Percentiles rank a stretch among this genome's conserved stretches.
phyloP scores from a whole-genome alignment of 2,329 filamentous ascomycete species.

The Penicillium glabrum region DNA sequence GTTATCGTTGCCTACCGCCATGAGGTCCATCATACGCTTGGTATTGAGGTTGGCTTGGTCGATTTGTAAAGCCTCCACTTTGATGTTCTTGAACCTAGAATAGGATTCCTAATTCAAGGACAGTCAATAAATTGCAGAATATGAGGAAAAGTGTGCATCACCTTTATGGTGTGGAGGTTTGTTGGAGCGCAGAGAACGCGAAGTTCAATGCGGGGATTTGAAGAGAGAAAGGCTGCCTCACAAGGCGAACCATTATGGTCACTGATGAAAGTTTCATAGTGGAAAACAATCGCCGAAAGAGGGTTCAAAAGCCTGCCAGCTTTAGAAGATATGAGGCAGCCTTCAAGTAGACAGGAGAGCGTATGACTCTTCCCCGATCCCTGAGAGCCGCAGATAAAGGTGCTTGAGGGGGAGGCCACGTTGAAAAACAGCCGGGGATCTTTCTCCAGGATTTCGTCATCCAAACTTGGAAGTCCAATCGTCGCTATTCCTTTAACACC shows the following conservation, averaged over 20 bases:
- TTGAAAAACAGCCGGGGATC: neutral
- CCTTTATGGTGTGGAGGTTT: neutral
- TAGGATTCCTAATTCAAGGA: neutral
- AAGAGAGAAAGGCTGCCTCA: slow-evolving; percentile 58
- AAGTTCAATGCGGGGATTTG: slow-evolving; percentile 46
- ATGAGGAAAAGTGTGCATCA: neutral
- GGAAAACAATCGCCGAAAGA: slow-evolving; percentile 56
- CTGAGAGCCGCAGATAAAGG: slow-evolving; percentile 64
- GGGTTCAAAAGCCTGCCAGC: slow-evolving; percentile 49
- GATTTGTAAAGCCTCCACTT: neutral
- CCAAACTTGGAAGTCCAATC: slow-evolving; percentile 28
- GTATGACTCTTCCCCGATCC: slow-evolving; percentile 37
- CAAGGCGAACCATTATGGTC: slow-evolving; percentile 42
- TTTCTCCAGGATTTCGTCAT: too few species aligned
- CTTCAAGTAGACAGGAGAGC: slow-evolving; percentile 57
- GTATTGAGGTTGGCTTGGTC: slow-evolving; percentile 31
- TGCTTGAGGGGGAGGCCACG: slow-evolving; percentile 51
- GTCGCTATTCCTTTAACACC: slow-evolving; percentile 41
- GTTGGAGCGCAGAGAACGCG: slow-evolving; percentile 54
- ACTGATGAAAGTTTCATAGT: slow-evolving; percentile 53
- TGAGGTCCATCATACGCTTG: slow-evolving; percentile 45
- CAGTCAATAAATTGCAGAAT: neutral
- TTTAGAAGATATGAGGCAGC: slow-evolving; percentile 32
- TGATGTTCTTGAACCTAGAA: neutral
- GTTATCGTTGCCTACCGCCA: neutral